Percentiles rank a stretch among this genome's conserved stretches.
These are phyloP conservation scores for Chenopodium suecicum DNA, from an alignment of 148 eudicot genomes.

Conservation along the genomic window DNA sequence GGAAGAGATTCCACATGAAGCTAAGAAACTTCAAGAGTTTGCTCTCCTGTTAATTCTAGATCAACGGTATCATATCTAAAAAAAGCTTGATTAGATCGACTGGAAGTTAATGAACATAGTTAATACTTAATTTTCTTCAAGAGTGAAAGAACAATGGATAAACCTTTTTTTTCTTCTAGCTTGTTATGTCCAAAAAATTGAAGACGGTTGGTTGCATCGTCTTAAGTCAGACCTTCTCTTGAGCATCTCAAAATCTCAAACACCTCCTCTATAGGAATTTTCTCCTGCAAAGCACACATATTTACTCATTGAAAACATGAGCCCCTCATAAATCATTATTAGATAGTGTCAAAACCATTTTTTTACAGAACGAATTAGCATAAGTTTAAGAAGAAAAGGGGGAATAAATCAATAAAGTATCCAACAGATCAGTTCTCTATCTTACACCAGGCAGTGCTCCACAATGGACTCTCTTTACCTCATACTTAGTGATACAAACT, in stretches of 20 bases:
- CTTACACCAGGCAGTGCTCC: too few species aligned
- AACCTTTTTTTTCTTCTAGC: constrained; percentile 70
- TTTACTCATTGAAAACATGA: background rate
- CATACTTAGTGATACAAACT: too few species aligned
- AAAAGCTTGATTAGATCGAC: background rate
- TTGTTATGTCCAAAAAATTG: constrained; percentile 63
- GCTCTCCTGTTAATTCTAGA: constrained; percentile 40
- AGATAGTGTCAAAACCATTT: background rate
- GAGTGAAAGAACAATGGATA: background rate
- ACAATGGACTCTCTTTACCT: too few species aligned
- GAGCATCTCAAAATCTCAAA: constrained; percentile 58
- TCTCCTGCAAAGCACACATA: constrained; percentile 47
- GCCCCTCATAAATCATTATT: background rate
- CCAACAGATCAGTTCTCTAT: background rate
- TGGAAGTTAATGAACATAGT: background rate
- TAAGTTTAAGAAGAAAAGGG: background rate
- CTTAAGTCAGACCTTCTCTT: constrained; percentile 50
- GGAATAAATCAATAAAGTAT: too few species aligned
- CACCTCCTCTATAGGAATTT: constrained; percentile 69
- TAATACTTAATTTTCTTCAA: too few species aligned
- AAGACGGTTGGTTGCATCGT: constrained; percentile 49
- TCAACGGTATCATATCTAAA: background rate
- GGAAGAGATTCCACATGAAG: constrained; percentile 72
- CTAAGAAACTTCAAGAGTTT: constrained; percentile 56
- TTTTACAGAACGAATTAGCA: background rate